Base-by-base conservation (phyloP, 1,139 yeast species). In the Lodderomyces theae region DNA sequence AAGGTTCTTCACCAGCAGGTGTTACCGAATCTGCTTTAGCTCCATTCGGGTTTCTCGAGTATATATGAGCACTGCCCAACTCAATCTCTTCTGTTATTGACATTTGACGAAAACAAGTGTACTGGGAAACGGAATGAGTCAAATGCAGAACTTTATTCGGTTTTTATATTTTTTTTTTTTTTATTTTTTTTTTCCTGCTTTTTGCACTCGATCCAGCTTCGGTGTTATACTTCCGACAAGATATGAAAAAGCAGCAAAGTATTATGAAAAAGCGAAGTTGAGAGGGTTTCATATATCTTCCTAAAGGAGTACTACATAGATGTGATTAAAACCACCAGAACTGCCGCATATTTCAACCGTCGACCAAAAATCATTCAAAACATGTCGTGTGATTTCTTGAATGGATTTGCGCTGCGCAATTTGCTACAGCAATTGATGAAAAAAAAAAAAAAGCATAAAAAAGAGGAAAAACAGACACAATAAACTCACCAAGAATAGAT, bases 331-430 rank as follows among this genome's bases (percentile, higher is more conserved):
- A n/a, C n/a, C n/a, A n/a, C n/a, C n/a, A n/a, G n/a, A n/a, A n/a
- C n/a, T n/a, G n/a, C n/a, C n/a, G n/a, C n/a, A n/a, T n/a, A n/a
- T n/a, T n/a, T n/a, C n/a, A n/a, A n/a, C n/a, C n/a, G n/a, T n/a
- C n/a, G n/a, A n/a, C n/a, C n/a, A n/a, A n/a, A n/a, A n/a, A n/a
- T n/a, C n/a, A n/a, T n/a, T n/a, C n/a, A n/a, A n/a, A n/a, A n/a
- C 16, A 28, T 28, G 31, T 9, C 31, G 31, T 28, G 5, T 28
- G 18, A 28, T 13, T 26, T n/a, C 16, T 26, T 26, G 6, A 12
- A 12, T 10, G 16, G 5, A 15, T 28, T 28, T 28, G 31, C 31
- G 31, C 31, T 28, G 31, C 31, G 31, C 31, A 15, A 12, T 28
- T 13, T 28, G n/a, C n/a, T 3, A 10, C 11, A 28, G 31, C 31